A percentile compares a stretch with the other conserved stretches of the same genome.
These are phyloP conservation scores for Stylonectria norvegica DNA, from an alignment of 2,329 filamentous ascomycete genomes.

Conservation along the genomic window DNA sequence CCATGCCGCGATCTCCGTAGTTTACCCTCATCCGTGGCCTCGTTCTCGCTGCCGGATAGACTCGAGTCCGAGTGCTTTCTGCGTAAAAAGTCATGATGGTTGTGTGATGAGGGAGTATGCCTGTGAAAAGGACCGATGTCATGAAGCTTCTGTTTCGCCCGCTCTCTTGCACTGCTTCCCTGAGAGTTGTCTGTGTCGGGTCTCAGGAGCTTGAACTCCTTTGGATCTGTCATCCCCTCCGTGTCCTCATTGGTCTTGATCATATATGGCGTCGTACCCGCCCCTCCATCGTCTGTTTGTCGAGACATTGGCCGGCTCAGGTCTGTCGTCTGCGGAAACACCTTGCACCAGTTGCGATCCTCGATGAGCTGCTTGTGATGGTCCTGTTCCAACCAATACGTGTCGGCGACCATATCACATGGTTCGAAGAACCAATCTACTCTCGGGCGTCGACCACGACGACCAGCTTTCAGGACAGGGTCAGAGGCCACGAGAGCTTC, in stretches of 20 bases:
- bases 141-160: slow-evolving; percentile 59
- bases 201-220: slow-evolving; percentile 21
- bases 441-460: slow-evolving; percentile 67
- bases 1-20: slow-evolving; percentile 29
- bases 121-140: slow-evolving; percentile 54
- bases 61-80: slow-evolving; percentile 54
- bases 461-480: slow-evolving; percentile 40
- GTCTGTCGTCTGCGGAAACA: slow-evolving; percentile 54
- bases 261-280: slow-evolving; percentile 24
- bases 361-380: slow-evolving; percentile 79
- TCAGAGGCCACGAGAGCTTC: slow-evolving; percentile 42
- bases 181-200: slow-evolving; percentile 44
- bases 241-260: slow-evolving; percentile 24
- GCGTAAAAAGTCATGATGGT: slow-evolving; percentile 51
- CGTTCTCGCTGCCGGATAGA: slow-evolving; percentile 56
- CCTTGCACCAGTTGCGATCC: slow-evolving; percentile 69
- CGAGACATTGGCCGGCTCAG: slow-evolving; percentile 30
- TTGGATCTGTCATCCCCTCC: slow-evolving; percentile 19
- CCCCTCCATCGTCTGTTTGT: slow-evolving; percentile 27
- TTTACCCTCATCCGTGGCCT: slow-evolving; percentile 33
- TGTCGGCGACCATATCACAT: slow-evolving; percentile 82
- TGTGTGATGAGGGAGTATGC: slow-evolving; percentile 45
- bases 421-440: slow-evolving; percentile 84
- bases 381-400: slow-evolving; percentile 83
- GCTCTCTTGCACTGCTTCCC: slow-evolving; percentile 50